Evolutionary conservation across 345 rosid species (phyloP), one percentile per base, ranked within the genome.

Genomic region (Clarkia xantiana): DNA sequence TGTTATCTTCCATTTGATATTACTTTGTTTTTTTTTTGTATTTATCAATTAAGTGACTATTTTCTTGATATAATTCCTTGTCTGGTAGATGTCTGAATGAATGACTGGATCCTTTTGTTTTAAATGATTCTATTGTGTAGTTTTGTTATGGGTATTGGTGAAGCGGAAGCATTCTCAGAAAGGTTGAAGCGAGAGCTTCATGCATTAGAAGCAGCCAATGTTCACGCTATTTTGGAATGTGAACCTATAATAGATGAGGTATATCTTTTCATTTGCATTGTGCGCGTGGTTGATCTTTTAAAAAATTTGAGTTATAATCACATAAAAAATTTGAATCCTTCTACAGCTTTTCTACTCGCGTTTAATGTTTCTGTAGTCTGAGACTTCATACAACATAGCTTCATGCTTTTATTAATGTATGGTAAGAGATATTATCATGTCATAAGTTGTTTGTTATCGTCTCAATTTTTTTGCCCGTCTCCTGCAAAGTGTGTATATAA

Each of bases 131-230:
- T 29, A 29, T 29, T 40, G 19, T 52, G 55, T 10, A 52, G 55
- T 49, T 91, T 86, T 72, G 93, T 86, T 44, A 91, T 91, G 98
- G 96, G 96, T 40, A 82, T 91, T 65, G 96, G 96, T 56, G 98
- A 91, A 74, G 98, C 96, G 44, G 96, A 84, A 74, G 98, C 94
- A 56, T 91, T 91, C 75, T 91, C 98, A 52, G 98, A 91, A 70
- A 80, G 96, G 71, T 71, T 91, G 73, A 91, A 78, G 80, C 78
- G 98, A 52, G 96, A 91, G 73, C 94, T 90, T 69, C 96, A 69
- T 60, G 98, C 98, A 18, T 75, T 91, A 55, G 98, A 91, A 77
- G 98, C 98, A 18, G 98, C 98, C 57, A 91, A 91, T 56, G 96
- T 91, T 54, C 98, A 91, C 73, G 98, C 96, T 64, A 86, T 84